Evolutionary conservation across 2,329 filamentous ascomycete genomes (phyloP).

Genomic region (Stagonosporopsis tanaceti): DNA sequence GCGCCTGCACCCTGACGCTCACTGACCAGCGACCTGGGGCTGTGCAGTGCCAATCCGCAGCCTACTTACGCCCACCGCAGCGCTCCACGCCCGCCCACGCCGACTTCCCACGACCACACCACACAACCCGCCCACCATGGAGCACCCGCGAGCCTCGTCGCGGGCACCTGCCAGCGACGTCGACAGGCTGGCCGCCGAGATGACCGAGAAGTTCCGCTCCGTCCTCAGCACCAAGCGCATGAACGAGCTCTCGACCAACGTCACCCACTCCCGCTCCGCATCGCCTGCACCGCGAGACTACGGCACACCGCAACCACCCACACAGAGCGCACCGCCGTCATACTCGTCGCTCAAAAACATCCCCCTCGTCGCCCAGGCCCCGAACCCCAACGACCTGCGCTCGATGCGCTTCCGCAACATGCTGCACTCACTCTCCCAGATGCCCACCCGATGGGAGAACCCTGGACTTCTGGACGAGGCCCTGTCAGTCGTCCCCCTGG

Average conservation of each 20-base stretch:
- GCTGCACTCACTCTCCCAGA: conserved; percentile 83
- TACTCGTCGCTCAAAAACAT: conserved; percentile 70
- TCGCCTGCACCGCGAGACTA: conserved; percentile 64
- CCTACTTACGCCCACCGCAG: conserved; percentile 17
- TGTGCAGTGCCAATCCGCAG: conserved; percentile 20
- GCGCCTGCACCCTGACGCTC: conserved; percentile 21
- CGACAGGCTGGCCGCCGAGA: conserved; percentile 68
- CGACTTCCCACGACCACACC: conserved; percentile 17
- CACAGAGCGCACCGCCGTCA: conserved; percentile 58
- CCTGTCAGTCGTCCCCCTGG: conserved; percentile 82
- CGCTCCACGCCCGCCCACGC: conserved; percentile 20
- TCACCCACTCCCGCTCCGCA: conserved; percentile 65
- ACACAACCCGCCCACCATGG: conserved; percentile 42
- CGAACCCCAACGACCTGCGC: conserved; percentile 65
- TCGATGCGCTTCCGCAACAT: conserved; percentile 68
- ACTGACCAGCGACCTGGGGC: conserved; percentile 19
- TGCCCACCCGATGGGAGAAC: conserved; percentile 95
- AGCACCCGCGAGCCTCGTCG: conserved; percentile 42
- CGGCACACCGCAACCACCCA: conserved; percentile 50
- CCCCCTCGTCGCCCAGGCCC: conserved; percentile 77
- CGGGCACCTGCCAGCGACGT: conserved; percentile 40
- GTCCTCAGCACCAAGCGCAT: conserved; percentile 86
- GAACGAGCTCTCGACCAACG: conserved; percentile 73
- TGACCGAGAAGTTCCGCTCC: conserved; percentile 86
- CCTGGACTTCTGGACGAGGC: conserved; percentile 93